Evolutionary conservation across 345 rosid species (phyloP).

Genomic region (Eucalyptus albens): DNA sequence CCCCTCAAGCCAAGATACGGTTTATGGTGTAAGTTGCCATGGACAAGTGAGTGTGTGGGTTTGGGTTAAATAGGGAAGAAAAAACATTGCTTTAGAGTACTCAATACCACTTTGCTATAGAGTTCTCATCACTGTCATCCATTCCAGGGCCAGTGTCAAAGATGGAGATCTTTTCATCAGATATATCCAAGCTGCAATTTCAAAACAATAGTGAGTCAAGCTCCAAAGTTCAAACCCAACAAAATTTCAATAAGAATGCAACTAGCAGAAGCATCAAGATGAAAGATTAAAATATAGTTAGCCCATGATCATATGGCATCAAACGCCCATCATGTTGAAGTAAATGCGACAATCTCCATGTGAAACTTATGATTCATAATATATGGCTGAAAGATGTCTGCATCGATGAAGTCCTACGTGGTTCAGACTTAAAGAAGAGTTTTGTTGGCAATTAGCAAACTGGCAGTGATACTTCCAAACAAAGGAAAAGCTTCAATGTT

Average conservation of each 20-base stretch:
- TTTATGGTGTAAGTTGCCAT: no score
- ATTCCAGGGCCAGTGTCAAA: constrained; percentile 76
- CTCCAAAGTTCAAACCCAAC: neutral
- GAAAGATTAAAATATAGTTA: neutral
- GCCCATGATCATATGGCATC: neutral
- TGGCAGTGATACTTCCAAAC: neutral
- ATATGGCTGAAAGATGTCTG: neutral
- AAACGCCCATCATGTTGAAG: neutral
- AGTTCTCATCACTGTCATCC: constrained; percentile 24
- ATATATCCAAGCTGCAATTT: constrained; percentile 40
- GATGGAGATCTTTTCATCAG: constrained; percentile 28
- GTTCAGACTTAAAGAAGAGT: neutral
- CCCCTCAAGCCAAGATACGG: no score
- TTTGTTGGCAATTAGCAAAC: neutral
- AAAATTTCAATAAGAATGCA: neutral
- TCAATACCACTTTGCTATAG: constrained; percentile 35
- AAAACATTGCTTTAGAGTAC: neutral
- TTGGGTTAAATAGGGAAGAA: neutral
- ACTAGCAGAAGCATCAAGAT: neutral
- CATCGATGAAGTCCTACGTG: neutral
- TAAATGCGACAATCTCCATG: neutral
- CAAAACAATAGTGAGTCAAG: neutral
- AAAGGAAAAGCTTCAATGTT: neutral
- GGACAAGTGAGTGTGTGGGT: no score
- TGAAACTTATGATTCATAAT: neutral